Base-by-base conservation (phyloP, 371 early-diverging fungal species). In the Mycotypha africana region DNA sequence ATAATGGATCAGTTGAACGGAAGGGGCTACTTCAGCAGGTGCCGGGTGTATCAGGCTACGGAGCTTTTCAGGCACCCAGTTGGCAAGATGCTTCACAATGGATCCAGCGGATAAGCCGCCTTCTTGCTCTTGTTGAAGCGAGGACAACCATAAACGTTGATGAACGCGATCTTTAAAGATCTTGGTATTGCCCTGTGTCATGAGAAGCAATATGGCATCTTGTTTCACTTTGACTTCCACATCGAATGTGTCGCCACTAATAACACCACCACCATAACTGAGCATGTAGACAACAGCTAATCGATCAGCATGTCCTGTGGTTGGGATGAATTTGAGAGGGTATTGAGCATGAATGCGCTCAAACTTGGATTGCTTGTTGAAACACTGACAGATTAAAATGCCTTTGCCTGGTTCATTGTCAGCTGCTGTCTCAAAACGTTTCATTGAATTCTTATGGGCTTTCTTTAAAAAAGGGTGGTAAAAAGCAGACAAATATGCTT, bases 101-200 rank as follows among this genome's bases (percentile, higher is more conserved):
- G 8, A 8, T 8, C 8, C 5, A 5, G 28, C 11, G 11, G 28
- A 28, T 5, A 8, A 8, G 5, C 8, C 5, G 28, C 11, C 28
- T 8, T 28, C 28, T 28, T 39, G 51, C 4, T 43, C 10, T 3
- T 48, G 43, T 10, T 40, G 33, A 10, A 58, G 32, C 8, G 51
- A 51, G 1, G 64, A 50, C 30, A 58, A 28, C 49, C 61, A 60
- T 17, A 56, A 53, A 11, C 47, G 53, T 15, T 55, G 54, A 9
- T 51, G 60, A 15, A 48, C 42, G 9, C 57, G 53, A 38, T 70
- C 58, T 23, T 77, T 74, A 53, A 72, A 91, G 3, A 91, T 79
- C 51, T 89, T 89, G 40, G 89, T 88, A 23, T 78, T 81, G 9
- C 85, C 89, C 56, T 89, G 90, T 1, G 89, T 88, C 48, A 88